These are phyloP conservation scores for Tilletia setariae DNA, from an alignment of 1,284 basidiomycete species.

Conservation along the genomic window DNA sequence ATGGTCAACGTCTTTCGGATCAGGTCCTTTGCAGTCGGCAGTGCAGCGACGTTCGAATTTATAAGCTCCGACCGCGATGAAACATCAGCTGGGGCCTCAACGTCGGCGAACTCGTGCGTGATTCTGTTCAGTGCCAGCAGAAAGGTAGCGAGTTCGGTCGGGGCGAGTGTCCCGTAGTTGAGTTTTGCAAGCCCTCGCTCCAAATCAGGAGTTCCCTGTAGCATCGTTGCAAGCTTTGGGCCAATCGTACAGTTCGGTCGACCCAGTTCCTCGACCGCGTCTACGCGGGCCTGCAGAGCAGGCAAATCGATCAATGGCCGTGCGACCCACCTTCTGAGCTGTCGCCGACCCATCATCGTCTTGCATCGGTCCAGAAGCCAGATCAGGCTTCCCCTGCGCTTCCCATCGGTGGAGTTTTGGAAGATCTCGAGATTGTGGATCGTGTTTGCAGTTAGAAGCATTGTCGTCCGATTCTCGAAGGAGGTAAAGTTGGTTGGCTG, in stretches of 20 bases:
- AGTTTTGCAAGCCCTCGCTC: conserved; percentile 82
- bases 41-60: conserved; percentile 67
- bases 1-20: conserved; percentile 64
- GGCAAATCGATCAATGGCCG: conserved; percentile 72
- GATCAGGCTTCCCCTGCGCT: conserved; percentile 72
- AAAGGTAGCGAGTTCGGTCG: conserved; percentile 75
- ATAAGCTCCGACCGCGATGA: conserved; percentile 63
- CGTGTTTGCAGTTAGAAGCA: conserved; percentile 86
- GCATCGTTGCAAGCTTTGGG: conserved; percentile 61
- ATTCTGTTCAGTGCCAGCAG: conserved; percentile 74
- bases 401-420: conserved; percentile 62
- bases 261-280: conserved; percentile 79
- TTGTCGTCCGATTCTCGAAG: conserved; percentile 75
- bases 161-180: conserved; percentile 78
- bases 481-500: conserved; percentile 60
- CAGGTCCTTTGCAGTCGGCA: conserved; percentile 67
- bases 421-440: conserved; percentile 67
- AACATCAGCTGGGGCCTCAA: conserved; percentile 58
- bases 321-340: conserved; percentile 81
- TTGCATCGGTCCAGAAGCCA: conserved; percentile 78
- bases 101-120: conserved; percentile 65
- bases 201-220: conserved; percentile 70
- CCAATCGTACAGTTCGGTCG: conserved; percentile 56
- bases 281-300: conserved; percentile 67
- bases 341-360: conserved; percentile 81